A percentile compares a stretch with the other conserved stretches of the same genome.
phyloP scores from a whole-genome alignment of 1,284 basidiomycete genomes.

The Apiotrichum gamsii region DNA sequence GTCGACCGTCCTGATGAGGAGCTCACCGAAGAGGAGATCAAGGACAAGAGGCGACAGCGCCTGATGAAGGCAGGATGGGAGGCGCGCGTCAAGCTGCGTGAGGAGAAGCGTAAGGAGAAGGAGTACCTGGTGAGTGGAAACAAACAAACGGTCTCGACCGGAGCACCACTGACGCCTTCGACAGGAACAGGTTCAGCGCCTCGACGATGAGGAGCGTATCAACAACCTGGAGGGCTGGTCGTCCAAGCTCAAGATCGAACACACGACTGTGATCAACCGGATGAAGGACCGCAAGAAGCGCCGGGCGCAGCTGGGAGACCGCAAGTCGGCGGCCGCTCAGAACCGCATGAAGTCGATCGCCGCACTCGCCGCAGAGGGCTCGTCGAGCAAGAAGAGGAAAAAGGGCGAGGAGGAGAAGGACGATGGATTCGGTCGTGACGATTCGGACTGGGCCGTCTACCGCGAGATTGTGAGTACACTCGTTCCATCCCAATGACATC shows the following conservation, averaged over 20 bases:
- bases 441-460: conserved; percentile 97
- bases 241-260: conserved; percentile 61
- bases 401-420: conserved; percentile 63
- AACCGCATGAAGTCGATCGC: conserved; percentile 97
- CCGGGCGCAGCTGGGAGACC: conserved; percentile 75
- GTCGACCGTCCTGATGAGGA: conserved; percentile 86
- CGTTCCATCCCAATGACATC: not conserved
- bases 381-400: conserved; percentile 59
- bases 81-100: conserved; percentile 73
- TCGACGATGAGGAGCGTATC: conserved; percentile 72
- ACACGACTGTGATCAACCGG: conserved; percentile 70
- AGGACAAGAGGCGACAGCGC: conserved; percentile 91
- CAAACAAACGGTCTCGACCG: not conserved
- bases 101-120: conserved; percentile 80
- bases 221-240: conserved; percentile 68
- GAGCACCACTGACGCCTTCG: conserved; percentile 23
- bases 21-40: conserved; percentile 86
- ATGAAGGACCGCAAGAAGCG: conserved; percentile 79
- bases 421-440: conserved; percentile 90
- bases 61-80: conserved; percentile 93
- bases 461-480: conserved; percentile 74
- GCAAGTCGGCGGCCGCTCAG: conserved; percentile 93
- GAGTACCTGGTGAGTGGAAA: conserved; percentile 52
- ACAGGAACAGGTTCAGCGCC: conserved; percentile 61
- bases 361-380: conserved; percentile 68